These are phyloP conservation scores for Carex parvula DNA, from an alignment of 176 grass and related monocot genomes.

Conservation along the genomic window DNA sequence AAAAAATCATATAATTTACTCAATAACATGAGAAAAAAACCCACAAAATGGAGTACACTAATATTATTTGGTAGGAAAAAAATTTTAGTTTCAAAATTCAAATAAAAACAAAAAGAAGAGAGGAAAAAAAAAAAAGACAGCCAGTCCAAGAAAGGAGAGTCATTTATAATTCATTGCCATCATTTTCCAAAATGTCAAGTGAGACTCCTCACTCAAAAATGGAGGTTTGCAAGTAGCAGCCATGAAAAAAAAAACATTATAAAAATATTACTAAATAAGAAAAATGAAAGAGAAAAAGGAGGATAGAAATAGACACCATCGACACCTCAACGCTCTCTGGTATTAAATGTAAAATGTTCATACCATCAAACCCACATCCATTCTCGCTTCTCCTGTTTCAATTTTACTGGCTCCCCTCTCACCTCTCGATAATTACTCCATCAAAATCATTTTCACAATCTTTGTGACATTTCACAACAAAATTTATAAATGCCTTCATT, in stretches of 20 bases:
- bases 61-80: background rate
- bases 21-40: background rate
- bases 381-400: conserved; percentile 12
- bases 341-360: conserved; percentile 21
- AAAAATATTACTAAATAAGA: background rate
- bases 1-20: background rate
- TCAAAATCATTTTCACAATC: conserved; percentile 12
- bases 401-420: background rate
- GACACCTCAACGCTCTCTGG: background rate
- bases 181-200: conserved; percentile 28
- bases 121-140: background rate
- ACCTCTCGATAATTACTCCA: background rate
- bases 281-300: background rate
- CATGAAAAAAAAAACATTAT: conserved; percentile 16
- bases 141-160: background rate
- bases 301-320: conserved; percentile 1
- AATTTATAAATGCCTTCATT: conserved; percentile 27
- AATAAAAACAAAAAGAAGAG: background rate
- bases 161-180: conserved; percentile 24
- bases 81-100: background rate
- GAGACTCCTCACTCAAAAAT: conserved; percentile 33
- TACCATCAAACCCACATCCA: conserved; percentile 6
- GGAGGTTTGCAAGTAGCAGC: conserved; percentile 29
- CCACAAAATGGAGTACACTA: background rate
- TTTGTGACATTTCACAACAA: conserved; percentile 13